A percentile compares a stretch with the other conserved stretches of the same genome.
Evolutionary conservation across 129 eudicot species (phyloP).

Genomic region (Tagetes erecta): DNA sequence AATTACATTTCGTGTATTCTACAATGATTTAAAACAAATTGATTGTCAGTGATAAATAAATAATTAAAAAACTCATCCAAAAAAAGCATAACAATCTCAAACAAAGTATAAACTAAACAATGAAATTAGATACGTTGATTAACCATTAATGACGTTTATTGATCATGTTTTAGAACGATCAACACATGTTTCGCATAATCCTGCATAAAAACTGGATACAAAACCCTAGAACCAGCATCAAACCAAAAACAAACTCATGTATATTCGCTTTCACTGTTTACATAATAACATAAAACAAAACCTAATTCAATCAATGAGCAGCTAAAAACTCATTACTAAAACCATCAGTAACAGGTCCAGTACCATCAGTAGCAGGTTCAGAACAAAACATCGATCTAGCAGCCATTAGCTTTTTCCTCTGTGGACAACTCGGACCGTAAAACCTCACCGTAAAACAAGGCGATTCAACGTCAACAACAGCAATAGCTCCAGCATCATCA

Average conservation of each 20-base stretch:
- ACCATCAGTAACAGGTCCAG: slow-evolving; percentile 47
- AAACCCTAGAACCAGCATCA: neutral
- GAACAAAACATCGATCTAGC: slow-evolving; percentile 38
- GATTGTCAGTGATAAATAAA: slow-evolving; percentile 8
- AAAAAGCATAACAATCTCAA: neutral
- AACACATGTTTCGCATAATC: slow-evolving; percentile 25
- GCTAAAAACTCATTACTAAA: slow-evolving; percentile 40
- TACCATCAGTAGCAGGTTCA: slow-evolving; percentile 32
- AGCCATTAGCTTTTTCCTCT: slow-evolving; percentile 57
- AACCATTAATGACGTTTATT: slow-evolving; percentile 29
- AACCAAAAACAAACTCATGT: neutral
- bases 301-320: slow-evolving; percentile 47
- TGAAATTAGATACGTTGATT: neutral
- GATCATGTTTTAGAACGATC: slow-evolving; percentile 11
- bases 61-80: neutral
- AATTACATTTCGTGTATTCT: neutral
- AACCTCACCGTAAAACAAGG: slow-evolving; percentile 40
- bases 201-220: neutral
- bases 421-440: slow-evolving; percentile 52
- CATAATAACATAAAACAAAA: slow-evolving; percentile 11
- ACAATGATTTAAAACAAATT: neutral
- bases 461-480: slow-evolving; percentile 27
- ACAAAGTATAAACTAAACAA: neutral
- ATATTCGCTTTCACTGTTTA: neutral
- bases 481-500: neutral